Evolutionary conservation across 179 eudicot species (phyloP).

Genomic region (Silene coronaria): DNA sequence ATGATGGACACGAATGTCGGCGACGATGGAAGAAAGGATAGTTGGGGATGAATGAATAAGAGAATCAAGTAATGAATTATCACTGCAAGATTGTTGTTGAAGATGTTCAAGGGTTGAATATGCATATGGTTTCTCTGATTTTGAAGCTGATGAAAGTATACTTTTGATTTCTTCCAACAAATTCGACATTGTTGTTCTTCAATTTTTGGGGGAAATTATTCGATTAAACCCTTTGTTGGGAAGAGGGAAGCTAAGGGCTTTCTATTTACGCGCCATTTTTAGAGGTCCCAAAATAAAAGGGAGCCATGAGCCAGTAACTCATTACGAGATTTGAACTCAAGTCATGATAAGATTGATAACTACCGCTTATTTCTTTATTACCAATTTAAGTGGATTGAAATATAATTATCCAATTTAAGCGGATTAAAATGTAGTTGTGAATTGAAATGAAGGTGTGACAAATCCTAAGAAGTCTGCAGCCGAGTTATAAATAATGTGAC

Average conservation of each 20-base stretch:
- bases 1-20: slow-evolving; percentile 38
- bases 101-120: slow-evolving; percentile 55
- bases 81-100: slow-evolving; percentile 45
- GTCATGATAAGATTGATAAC: no score
- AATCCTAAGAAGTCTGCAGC: no score
- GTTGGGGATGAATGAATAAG: slow-evolving; percentile 31
- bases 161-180: slow-evolving; percentile 53
- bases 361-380: no score
- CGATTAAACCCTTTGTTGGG: slow-evolving; percentile 16
- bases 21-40: slow-evolving; percentile 38
- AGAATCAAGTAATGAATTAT: slow-evolving; percentile 32
- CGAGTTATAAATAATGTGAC: no score
- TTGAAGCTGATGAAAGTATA: slow-evolving; percentile 36
- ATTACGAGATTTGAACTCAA: no score
- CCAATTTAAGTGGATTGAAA: no score
- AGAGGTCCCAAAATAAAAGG: no score
- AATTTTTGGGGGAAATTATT: not conserved
- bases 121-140: slow-evolving; percentile 45
- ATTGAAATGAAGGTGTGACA: no score
- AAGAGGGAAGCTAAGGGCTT: not conserved
- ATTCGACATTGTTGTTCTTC: slow-evolving; percentile 33
- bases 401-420: no score
- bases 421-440: no score
- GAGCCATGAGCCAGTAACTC: no score
- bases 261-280: slow-evolving; percentile 29